Base-by-base conservation (phyloP, 192 early-diverging fungal genomes). In the Paraglomus occultum region DNA sequence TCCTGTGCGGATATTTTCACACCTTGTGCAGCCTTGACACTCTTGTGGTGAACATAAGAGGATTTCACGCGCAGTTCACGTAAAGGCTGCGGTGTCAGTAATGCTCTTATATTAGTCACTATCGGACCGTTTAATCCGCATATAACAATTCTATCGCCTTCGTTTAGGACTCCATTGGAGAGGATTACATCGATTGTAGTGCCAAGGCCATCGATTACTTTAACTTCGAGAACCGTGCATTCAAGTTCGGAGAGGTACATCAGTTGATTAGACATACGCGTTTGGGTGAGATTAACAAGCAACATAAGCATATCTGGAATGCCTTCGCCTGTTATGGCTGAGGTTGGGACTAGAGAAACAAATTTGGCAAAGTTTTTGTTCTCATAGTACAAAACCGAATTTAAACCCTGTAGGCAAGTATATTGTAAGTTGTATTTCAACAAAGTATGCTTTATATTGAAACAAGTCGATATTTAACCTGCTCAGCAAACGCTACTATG, bases 11-110 rank as follows among this genome's bases (percentile, higher is more conserved):
- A 76, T 76, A 99, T 95, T 83, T 98, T 99, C 64, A 99, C 83
- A 78, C 97, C 97, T 74, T 96, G 80, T 12, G 97, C 92, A 15
- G 97, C 97, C 85, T 96, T 97, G 75, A 99, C 90, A 59, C 85
- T 79, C 79, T 98, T 97, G 86, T 98, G 92, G 73, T 99, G 95
- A 40, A 95, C 83, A 71, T 99, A 99, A 12, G 87, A 85, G 2
- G 94, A 96, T 79, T 99, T 99, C 76, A 99, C 85, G 71, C 97
- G 93, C 62, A 99, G 78, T 84, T 99, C 97, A 42, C 91, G 85
- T 87, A 99, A 85, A 7, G 97, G 97, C 79, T 99, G 96, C n/a
- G 97, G 97, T n/a, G 97, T 99, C 64, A 98, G 77, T 67, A 99
- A 78, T 9, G 97, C 95, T 64, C 97, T 85, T 42, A 99, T 84